Evolutionary conservation across 345 rosid genomes (phyloP), one percentile per base, ranked within the genome.

Genomic region (Melaleuca alternifolia): DNA sequence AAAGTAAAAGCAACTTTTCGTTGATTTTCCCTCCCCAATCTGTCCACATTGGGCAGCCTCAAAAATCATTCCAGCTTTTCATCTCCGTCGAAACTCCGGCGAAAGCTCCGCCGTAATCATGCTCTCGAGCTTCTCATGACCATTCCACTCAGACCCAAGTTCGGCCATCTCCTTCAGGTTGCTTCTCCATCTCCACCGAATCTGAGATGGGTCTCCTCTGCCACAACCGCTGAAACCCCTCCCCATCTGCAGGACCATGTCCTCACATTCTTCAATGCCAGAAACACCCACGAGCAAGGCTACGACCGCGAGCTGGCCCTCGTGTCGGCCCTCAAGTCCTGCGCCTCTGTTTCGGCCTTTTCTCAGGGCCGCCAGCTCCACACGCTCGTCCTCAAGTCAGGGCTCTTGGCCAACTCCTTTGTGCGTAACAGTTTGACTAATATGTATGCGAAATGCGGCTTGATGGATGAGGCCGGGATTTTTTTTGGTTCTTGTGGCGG

Each of bases 361-460:
- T 85, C 88, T 84, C 90, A 82, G 82, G 97, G 97, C 53, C 92
- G 86, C 53, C 91, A 90, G 88, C 87, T 92, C 77, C 99, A 96
- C 59, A 85, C 92, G 89, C 86, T 89, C 28, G 87, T 90, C 51
- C 85, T 93, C 24, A 95, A 93, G 84, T 91, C 92, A 0, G 98
- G 98, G 87, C 87, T 92, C n/a, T 87, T 85, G 50, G 93, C 93
- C 9, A 95, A 95, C 90, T 88, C 92, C 85, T 95, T 92, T 84
- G 87, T 96, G 41, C 88, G 86, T 37, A 97, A 96, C 86, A 95
- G 98, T 84, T 91, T 95, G 86, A 92, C 94, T 57, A 95, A 94
- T 87, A 85, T 96, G 95, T 96, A 97, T 86, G 91, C 94, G 3
- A 97, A 92, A 90, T 94, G 96, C 81, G 91, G 93, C 65, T 50